These are phyloP conservation scores for Xylaria sp. DNA, from an alignment of 2,329 filamentous ascomycete genomes.

Conservation along the genomic window DNA sequence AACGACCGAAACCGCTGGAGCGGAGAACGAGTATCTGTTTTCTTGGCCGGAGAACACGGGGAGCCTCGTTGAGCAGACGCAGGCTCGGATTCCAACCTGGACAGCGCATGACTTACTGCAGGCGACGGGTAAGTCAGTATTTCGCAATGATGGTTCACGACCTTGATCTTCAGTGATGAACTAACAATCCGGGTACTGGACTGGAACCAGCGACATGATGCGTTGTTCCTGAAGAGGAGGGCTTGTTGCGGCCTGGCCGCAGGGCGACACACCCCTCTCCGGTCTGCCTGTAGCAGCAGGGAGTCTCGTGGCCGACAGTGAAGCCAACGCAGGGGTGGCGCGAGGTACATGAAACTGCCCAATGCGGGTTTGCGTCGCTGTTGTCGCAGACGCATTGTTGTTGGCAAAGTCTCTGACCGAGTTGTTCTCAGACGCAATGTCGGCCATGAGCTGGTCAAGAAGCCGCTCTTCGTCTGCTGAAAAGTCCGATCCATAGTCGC, in stretches of 20 bases:
- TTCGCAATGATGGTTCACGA: not conserved
- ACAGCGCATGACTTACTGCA: constrained; percentile 52
- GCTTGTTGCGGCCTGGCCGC: not conserved
- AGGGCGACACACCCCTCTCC: not conserved
- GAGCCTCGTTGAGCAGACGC: constrained; percentile 8
- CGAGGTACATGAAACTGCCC: not conserved
- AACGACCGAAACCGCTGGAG: constrained; percentile 72
- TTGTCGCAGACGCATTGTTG: not conserved
- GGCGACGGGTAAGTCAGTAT: constrained; percentile 59
- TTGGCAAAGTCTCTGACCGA: not conserved
- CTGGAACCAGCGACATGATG: constrained; percentile 22
- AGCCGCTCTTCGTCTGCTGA: constrained; percentile 30
- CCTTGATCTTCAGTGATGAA: constrained; percentile 11
- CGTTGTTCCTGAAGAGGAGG: not conserved
- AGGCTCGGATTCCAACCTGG: constrained; percentile 20
- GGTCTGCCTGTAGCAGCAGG: not conserved
- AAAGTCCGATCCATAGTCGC: constrained; percentile 34
- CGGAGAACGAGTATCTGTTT: constrained; percentile 48
- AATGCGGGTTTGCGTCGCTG: not conserved
- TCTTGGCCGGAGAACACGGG: constrained; percentile 16
- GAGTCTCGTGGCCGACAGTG: not conserved
- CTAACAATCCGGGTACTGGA: constrained; percentile 52
- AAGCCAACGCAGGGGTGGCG: not conserved
- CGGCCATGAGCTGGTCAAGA: constrained; percentile 28
- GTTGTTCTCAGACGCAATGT: constrained; percentile 6